Percentiles rank a stretch among this genome's conserved stretches.
Conservation (phyloP, 257 asterid genomes). For the Solanum chiquidenum region DNA sequence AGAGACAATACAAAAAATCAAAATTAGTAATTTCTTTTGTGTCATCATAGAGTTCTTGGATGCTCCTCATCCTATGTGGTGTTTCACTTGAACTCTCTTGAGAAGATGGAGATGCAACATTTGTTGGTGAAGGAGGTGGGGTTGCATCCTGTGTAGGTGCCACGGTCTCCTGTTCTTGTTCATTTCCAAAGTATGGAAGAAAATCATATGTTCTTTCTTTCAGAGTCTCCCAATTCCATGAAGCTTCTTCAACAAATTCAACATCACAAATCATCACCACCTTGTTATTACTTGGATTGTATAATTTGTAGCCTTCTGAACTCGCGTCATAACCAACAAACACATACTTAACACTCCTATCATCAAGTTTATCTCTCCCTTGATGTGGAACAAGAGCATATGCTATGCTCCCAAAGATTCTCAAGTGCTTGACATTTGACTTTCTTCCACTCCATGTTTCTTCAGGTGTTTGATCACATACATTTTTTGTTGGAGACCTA, state of each 20-base stretch:
- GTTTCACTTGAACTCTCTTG: too few species aligned
- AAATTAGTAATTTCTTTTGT: background rate
- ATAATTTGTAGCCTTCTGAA: background rate
- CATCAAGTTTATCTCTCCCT: too few species aligned
- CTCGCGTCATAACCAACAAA: background rate
- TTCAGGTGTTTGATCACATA: too few species aligned
- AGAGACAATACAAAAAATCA: too few species aligned
- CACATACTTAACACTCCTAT: too few species aligned
- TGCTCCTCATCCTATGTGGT: background rate
- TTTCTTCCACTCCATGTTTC: too few species aligned
- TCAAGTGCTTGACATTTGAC: too few species aligned
- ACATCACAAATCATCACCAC: background rate
- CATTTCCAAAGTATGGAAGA: background rate
- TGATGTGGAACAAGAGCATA: background rate
- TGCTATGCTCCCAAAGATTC: too few species aligned
- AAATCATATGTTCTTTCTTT: too few species aligned
- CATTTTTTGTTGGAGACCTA: too few species aligned
- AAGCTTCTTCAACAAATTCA: background rate
- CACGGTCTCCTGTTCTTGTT: background rate
- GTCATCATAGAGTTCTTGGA: background rate
- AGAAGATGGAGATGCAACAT: background rate
- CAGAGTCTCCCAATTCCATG: background rate
- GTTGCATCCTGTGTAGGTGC: background rate
- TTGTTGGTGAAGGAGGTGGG: background rate
- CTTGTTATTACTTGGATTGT: background rate